Conservation (phyloP, 495 filamentous ascomycete genomes). For the Aspergillus biplanus region DNA sequence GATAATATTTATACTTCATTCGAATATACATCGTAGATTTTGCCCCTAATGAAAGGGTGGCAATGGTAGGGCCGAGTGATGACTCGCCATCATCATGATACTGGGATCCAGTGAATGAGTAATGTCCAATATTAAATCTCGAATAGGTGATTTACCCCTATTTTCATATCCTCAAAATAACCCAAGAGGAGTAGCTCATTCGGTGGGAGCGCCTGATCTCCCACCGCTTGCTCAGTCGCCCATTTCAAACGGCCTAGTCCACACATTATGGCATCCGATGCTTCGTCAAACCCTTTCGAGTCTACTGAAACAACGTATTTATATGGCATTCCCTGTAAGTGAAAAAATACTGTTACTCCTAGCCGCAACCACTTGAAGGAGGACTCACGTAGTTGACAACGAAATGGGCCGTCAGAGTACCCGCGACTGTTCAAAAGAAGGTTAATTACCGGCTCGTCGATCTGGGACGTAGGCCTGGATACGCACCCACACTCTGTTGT, state of each 20-base stretch:
- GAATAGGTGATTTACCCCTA: constrained; percentile 57
- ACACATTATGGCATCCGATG: constrained; percentile 58
- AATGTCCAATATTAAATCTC: constrained; percentile 8
- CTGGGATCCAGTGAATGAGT: constrained; percentile 38
- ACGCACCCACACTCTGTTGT: constrained; percentile 43
- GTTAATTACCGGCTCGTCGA: neutral
- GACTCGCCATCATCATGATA: constrained; percentile 87
- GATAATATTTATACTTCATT: constrained; percentile 62
- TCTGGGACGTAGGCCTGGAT: constrained; percentile 22
- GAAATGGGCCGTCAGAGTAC: constrained; percentile 68
- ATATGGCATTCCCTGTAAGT: constrained; percentile 72
- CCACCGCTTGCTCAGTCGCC: constrained; percentile 53
- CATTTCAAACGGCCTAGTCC: constrained; percentile 66
- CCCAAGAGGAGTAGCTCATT: constrained; percentile 80
- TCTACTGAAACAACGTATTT: constrained; percentile 75
- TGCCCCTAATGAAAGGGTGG: constrained; percentile 73
- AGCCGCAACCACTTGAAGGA: constrained; percentile 19
- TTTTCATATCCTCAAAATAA: constrained; percentile 71
- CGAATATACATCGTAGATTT: constrained; percentile 70
- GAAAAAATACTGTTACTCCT: neutral
- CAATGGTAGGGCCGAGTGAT: constrained; percentile 74
- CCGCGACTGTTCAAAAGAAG: constrained; percentile 25
- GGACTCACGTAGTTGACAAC: constrained; percentile 69
- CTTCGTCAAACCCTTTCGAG: constrained; percentile 64
- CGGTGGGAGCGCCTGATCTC: constrained; percentile 32